A percentile compares a stretch with the other conserved stretches of the same genome.
phyloP scores from a whole-genome alignment of 345 rosid species.

The Melastoma malabathricum region DNA sequence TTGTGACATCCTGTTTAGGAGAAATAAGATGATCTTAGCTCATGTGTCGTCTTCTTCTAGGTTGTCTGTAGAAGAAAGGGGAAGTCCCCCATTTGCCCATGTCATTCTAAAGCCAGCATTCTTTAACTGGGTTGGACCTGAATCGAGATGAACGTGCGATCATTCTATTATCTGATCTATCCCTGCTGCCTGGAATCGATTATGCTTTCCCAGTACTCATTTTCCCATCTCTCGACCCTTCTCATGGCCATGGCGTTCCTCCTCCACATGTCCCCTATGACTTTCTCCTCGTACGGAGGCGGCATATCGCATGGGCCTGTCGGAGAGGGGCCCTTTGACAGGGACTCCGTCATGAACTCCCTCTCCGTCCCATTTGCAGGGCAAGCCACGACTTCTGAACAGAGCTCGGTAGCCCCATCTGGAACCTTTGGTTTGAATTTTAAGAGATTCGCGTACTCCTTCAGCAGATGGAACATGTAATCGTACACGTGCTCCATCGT shows the following conservation, averaged over 20 bases:
- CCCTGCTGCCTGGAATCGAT: too few relatives aligned
- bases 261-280: constrained; percentile 15
- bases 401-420: constrained; percentile 32
- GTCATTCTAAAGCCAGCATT: too few relatives aligned
- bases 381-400: constrained; percentile 49
- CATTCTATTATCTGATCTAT: too few relatives aligned
- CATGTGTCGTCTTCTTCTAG: too few relatives aligned
- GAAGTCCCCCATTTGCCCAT: too few relatives aligned
- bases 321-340: constrained; percentile 30
- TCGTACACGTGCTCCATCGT: constrained; percentile 59
- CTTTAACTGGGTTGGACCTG: too few relatives aligned
- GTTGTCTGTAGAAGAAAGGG: too few relatives aligned
- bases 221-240: constrained; percentile 56
- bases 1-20: too few relatives aligned
- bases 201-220: constrained; percentile 22
- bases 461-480: constrained; percentile 65
- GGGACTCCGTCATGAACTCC: constrained; percentile 41
- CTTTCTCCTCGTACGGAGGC: constrained; percentile 37
- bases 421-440: constrained; percentile 37
- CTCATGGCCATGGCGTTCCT: constrained; percentile 23
- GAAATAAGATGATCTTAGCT: too few relatives aligned
- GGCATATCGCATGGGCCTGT: constrained; percentile 44
- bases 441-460: constrained; percentile 52
- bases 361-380: constrained; percentile 22
- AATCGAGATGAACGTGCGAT: too few relatives aligned